These are phyloP conservation scores for Diutina neorugosa DNA, from an alignment of 1,139 yeast species.

Conservation along the genomic window DNA sequence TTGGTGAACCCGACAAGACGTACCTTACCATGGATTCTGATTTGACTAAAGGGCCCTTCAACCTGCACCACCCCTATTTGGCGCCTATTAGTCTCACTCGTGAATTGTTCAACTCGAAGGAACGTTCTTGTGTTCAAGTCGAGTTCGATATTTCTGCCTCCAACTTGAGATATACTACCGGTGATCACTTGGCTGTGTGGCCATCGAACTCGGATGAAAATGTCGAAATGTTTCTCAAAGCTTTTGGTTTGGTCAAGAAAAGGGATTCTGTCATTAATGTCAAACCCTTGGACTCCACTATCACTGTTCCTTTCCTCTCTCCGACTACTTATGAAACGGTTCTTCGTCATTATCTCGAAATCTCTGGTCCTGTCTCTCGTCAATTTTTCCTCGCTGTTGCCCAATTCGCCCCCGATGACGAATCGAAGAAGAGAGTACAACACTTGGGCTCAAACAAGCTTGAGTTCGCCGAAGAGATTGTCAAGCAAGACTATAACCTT, in stretches of 20 bases:
- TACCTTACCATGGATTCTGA: slow-evolving; percentile 33
- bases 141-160: slow-evolving; percentile 75
- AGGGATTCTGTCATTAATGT: slow-evolving; percentile 49
- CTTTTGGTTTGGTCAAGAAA: slow-evolving; percentile 48
- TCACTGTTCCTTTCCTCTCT: slow-evolving; percentile 64
- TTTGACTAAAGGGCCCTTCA: slow-evolving; percentile 65
- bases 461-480: slow-evolving; percentile 53
- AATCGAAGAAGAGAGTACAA: slow-evolving; percentile 37
- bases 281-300: slow-evolving; percentile 65
- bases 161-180: slow-evolving; percentile 78
- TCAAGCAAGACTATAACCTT: slow-evolving; percentile 49
- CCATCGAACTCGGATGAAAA: slow-evolving; percentile 79
- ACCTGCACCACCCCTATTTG: slow-evolving; percentile 71
- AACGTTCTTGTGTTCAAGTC: slow-evolving; percentile 78
- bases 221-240: slow-evolving; percentile 48
- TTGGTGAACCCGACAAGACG: slow-evolving; percentile 75
- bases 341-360: slow-evolving; percentile 79
- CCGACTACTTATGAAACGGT: slow-evolving; percentile 88
- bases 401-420: slow-evolving; percentile 68
- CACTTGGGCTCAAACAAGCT: slow-evolving; percentile 59
- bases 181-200: slow-evolving; percentile 94
- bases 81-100: slow-evolving; percentile 51
- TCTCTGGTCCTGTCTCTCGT: slow-evolving; percentile 88
- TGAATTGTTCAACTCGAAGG: slow-evolving; percentile 59
- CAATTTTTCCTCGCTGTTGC: slow-evolving; percentile 70